Conservation (phyloP, 139 green algal species). For the Coccomyxa sp. region DNA sequence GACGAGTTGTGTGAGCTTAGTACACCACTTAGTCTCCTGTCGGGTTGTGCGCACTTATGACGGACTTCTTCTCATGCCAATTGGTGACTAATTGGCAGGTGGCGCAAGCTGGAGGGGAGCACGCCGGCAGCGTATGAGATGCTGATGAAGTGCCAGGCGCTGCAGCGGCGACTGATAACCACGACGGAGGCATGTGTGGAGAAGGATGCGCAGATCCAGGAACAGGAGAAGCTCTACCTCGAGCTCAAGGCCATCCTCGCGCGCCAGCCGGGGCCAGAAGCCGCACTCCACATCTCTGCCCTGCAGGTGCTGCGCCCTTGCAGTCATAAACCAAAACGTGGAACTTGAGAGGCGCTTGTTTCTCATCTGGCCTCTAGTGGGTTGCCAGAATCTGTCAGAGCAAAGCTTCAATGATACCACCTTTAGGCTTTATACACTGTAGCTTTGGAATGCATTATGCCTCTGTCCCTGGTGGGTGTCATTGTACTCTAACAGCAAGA, state of each 20-base stretch:
- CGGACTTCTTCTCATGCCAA: too few relatives aligned
- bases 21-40: too few relatives aligned
- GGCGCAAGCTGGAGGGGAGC: slow-evolving; percentile 89
- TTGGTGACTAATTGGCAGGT: slow-evolving; percentile 25
- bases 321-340: not conserved
- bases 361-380: not conserved
- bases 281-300: slow-evolving; percentile 78
- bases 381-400: not conserved
- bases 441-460: too few relatives aligned
- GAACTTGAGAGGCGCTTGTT: too few relatives aligned
- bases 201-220: slow-evolving; percentile 37
- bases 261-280: slow-evolving; percentile 78
- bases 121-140: slow-evolving; percentile 90
- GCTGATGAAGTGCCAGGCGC: slow-evolving; percentile 92
- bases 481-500: not conserved
- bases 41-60: too few relatives aligned
- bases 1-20: not conserved
- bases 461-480: too few relatives aligned
- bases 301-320: slow-evolving; percentile 50
- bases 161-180: slow-evolving; percentile 87
- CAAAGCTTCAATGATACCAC: not conserved
- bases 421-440: too few relatives aligned
- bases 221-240: slow-evolving; percentile 90
- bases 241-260: slow-evolving; percentile 90
- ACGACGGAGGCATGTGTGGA: slow-evolving; percentile 78